Base-by-base conservation (phyloP, 2,329 filamentous ascomycete species). In the Cladosporium sp. region DNA sequence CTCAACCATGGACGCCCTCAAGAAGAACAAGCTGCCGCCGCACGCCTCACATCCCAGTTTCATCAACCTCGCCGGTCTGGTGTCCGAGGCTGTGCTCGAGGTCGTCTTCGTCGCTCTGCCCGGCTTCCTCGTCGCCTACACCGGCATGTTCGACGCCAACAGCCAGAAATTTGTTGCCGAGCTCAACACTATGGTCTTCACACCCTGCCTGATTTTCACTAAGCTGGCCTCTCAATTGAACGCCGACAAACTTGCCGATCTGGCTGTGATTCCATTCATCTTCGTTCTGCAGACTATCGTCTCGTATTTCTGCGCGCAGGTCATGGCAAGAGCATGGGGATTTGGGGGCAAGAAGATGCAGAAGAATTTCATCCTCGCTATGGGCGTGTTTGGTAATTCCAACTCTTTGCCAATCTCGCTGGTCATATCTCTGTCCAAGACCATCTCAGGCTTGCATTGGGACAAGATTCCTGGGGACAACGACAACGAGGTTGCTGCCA, bases 331-430 rank as follows among this genome's bases (percentile, higher is more conserved):
- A 70, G 74, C 83, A 45, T 95, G 91, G 68, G 78, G 87, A 13
- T 91, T 98, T 71, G 56, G 55, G 6, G 52, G 54, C 50, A 63
- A 62, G 52, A 90, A 87, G 69, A 83, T 92, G 57, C 87, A 90
- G 40, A 82, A 85, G 59, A 98, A 98, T 73, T 98, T 98, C 66
- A 87, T 98, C 40, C 87, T 89, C 32, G 93, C 93, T 49, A 98
- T 98, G 93, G 91, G 88, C 45, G 83, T 97, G 45, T 98, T 98
- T 69, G 93, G 92, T 62, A 98, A 98, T 70, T 97, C 92, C 33
- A 98, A 98, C 72, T 97, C 93, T 14, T 80, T 98, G 16, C 93
- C 93, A 0, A 97, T 98, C 56, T 98, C 93, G 0, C 83, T 98
- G 52, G 90, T 98, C 57, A 81, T 97, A 53, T 96, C 92, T 8